Evolutionary conservation across 768 basidiomycete species (phyloP), one percentile per base, ranked within the genome.

Genomic region (Agrocybe pediades): DNA sequence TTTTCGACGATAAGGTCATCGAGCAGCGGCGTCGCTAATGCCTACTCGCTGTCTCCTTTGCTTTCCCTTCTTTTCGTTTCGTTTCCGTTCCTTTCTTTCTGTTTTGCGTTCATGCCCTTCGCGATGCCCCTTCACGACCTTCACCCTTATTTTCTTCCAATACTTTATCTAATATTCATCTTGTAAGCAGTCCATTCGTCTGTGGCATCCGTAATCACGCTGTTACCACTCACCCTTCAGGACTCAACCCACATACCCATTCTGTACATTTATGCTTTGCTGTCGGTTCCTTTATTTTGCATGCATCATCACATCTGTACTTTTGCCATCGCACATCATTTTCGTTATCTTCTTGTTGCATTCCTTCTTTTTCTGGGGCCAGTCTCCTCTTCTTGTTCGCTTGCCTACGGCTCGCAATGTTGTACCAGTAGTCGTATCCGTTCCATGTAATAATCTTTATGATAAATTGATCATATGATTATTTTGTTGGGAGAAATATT

Each of bases 121-220:
- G 54, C 51, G 54, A 56, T 55, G 55, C 52, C 59, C 48, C 43
- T 41, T 58, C 53, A 61, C 44, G 59, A 61, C 47, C n/a, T n/a
- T n/a, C n/a, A n/a, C n/a, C n/a, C 49, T 57, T 29, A 51, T 57
- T 47, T 51, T 54, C 43, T 41, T 56, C 42, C 20, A 29, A 25
- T 49, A 51, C 45, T 51, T 43, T 52, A 47, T 25, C 58, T 54
- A 55, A 52, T 44, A 41, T 54, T 40, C 40, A 16, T 51, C 52
- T 58, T 47, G 53, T 60, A 55, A 62, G 54, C 58, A 46, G 49
- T 57, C 40, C 33, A 19, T 53, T 52, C 47, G 23, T 29, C 16
- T 20, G 5, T 25, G 19, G n/a, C 21, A 23, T 17, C 33, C 47
- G 21, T 41, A 56, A 21, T 49, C 17, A 27, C 9, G 24, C 19